phyloP scores from a whole-genome alignment of 75 land plant species.

The Azolla pinnata region DNA sequence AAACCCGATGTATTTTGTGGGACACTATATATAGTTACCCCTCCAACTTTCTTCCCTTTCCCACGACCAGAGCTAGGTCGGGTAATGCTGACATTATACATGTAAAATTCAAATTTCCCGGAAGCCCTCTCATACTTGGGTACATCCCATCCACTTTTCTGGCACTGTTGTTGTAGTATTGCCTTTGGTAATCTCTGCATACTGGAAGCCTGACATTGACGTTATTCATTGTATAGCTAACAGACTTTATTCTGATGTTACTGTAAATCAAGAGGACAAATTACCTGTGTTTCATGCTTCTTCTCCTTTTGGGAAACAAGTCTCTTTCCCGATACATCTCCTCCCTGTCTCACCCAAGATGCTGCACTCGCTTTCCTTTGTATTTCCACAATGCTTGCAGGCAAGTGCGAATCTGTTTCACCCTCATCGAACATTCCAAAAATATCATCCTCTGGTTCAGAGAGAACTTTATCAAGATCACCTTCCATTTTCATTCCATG shows the following conservation, averaged over 20 bases:
- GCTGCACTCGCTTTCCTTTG: constrained; percentile 45
- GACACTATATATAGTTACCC: constrained; percentile 47
- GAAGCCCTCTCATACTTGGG: constrained; percentile 66
- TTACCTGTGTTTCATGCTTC: constrained; percentile 2
- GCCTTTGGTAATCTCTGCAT: constrained; percentile 56
- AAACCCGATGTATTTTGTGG: constrained; percentile 40
- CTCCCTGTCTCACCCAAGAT: constrained; percentile 25
- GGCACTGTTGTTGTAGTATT: constrained; percentile 81
- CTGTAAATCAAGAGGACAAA: no score
- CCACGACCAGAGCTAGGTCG: constrained; percentile 76
- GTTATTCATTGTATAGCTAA: no score
- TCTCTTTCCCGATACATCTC: constrained; percentile 28
- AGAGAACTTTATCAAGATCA: constrained; percentile 20
- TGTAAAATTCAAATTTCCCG: constrained; percentile 27
- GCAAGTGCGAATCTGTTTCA: constrained; percentile 20
- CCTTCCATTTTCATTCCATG: no score
- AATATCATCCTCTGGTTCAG: constrained; percentile 30
- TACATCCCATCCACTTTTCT: constrained; percentile 76
- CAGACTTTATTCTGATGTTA: no score
- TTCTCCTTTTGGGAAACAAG: constrained; percentile 45
- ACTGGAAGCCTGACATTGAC: neutral
- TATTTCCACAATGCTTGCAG: constrained; percentile 34
- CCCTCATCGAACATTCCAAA: constrained; percentile 65
- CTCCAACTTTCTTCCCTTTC: constrained; percentile 74
- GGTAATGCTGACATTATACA: constrained; percentile 63